A percentile compares a stretch with the other conserved stretches of the same genome.
Evolutionary conservation across 164 flowering plant species (phyloP).

Genomic region (Pachysandra terminalis): DNA sequence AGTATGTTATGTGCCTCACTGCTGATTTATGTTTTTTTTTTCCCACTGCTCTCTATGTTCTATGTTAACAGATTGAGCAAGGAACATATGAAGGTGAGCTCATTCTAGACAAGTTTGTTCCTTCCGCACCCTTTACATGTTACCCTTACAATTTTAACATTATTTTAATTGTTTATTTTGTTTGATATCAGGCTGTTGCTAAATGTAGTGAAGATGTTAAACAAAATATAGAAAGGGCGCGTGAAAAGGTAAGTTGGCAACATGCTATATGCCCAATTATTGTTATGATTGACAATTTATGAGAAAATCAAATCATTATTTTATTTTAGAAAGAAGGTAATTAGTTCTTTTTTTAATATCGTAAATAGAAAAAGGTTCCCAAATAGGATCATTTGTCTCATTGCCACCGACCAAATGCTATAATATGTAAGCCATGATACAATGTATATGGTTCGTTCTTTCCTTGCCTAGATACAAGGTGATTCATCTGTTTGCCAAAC

Average conservation of each 20-base stretch:
- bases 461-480: too few species aligned
- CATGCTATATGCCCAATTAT: background rate
- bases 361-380: too few species aligned
- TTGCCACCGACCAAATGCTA: too few species aligned
- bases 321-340: too few species aligned
- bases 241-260: slow-evolving; percentile 62
- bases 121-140: background rate
- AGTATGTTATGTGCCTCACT: background rate
- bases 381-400: too few species aligned
- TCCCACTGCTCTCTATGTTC: slow-evolving; percentile 4
- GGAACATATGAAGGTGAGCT: slow-evolving; percentile 78
- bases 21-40: slow-evolving; percentile 2
- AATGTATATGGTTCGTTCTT: too few species aligned
- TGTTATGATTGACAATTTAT: too few species aligned
- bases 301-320: too few species aligned
- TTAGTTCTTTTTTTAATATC: too few species aligned
- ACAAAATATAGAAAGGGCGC: slow-evolving; percentile 88
- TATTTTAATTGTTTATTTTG: background rate
- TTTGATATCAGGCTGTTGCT: slow-evolving; percentile 62
- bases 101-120: background rate
- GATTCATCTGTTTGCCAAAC: too few species aligned
- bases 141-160: background rate
- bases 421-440: too few species aligned
- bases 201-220: slow-evolving; percentile 86
- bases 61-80: slow-evolving; percentile 74